These are phyloP conservation scores for Fusarium drepaniforme DNA, from an alignment of 2,329 filamentous ascomycete species.

Conservation along the genomic window DNA sequence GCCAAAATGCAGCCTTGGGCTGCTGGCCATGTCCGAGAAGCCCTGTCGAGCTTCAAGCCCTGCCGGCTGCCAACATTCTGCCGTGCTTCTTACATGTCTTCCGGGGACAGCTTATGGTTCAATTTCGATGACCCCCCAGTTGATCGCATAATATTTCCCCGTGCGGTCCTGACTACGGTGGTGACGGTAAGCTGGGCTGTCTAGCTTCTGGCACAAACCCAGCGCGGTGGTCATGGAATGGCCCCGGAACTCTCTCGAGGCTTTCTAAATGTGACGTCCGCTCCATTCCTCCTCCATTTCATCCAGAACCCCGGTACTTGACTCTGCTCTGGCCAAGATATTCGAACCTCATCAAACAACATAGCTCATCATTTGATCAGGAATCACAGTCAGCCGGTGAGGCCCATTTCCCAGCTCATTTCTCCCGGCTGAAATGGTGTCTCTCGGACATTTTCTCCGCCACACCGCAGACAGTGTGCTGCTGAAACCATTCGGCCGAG, in stretches of 20 bases:
- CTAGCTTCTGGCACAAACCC: slow-evolving; percentile 11
- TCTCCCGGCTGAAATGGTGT: slow-evolving; percentile 13
- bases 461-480: slow-evolving; percentile 24
- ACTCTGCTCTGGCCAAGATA: not conserved
- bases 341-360: slow-evolving; percentile 15
- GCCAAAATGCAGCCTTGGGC: slow-evolving; percentile 8
- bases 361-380: slow-evolving; percentile 8
- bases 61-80: slow-evolving; percentile 2
- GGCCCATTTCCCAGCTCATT: slow-evolving; percentile 17
- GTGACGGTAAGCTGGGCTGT: slow-evolving; percentile 26
- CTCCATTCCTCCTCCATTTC: slow-evolving; percentile 8
- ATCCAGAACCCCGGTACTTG: slow-evolving; percentile 2
- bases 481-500: slow-evolving; percentile 14
- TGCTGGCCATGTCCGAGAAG: not conserved
- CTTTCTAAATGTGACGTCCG: slow-evolving; percentile 16
- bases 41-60: slow-evolving; percentile 6
- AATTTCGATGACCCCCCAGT: slow-evolving; percentile 29
- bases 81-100: slow-evolving; percentile 22
- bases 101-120: slow-evolving; percentile 22
- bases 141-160: slow-evolving; percentile 7
- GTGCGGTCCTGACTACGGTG: slow-evolving; percentile 30
- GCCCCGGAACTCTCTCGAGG: slow-evolving; percentile 22
- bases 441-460: slow-evolving; percentile 7
- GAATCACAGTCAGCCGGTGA: not conserved
- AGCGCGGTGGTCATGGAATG: slow-evolving; percentile 26